These are phyloP conservation scores for Tetracladium maxilliforme DNA, from an alignment of 2,329 filamentous ascomycete species.

Conservation along the genomic window DNA sequence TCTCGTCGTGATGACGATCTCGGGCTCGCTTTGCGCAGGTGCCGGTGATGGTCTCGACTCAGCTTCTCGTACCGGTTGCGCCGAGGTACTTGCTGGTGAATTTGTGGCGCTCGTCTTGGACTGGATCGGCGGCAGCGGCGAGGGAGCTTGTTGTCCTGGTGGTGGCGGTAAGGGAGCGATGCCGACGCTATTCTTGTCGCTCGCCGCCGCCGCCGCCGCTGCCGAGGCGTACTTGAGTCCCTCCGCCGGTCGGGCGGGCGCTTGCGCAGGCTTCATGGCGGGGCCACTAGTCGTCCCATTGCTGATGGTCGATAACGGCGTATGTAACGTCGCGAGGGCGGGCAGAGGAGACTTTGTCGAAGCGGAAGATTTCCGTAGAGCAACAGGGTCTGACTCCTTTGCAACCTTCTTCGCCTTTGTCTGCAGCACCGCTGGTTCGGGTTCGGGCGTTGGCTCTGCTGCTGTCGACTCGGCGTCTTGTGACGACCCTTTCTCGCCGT, in stretches of 20 bases:
- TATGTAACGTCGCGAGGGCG: slow-evolving; percentile 81
- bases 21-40: too few relatives aligned
- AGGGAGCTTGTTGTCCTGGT: slow-evolving; percentile 41
- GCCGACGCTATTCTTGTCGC: slow-evolving; percentile 81
- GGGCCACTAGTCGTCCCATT: slow-evolving; percentile 41
- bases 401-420: too few relatives aligned
- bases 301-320: slow-evolving; percentile 45
- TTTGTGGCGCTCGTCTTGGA: too few relatives aligned
- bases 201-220: slow-evolving; percentile 82
- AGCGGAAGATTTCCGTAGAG: slow-evolving; percentile 60
- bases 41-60: too few relatives aligned
- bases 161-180: slow-evolving; percentile 90
- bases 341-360: slow-evolving; percentile 91
- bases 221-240: slow-evolving; percentile 94
- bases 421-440: too few relatives aligned
- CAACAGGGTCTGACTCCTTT: too few relatives aligned
- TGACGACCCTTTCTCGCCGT: slow-evolving; percentile 82
- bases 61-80: too few relatives aligned
- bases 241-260: slow-evolving; percentile 75
- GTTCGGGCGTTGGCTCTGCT: slow-evolving; percentile 60
- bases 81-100: too few relatives aligned
- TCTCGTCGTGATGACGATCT: too few relatives aligned
- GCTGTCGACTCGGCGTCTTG: slow-evolving; percentile 89
- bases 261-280: slow-evolving; percentile 86
- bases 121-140: not conserved